These are phyloP conservation scores for Glycine soja DNA, from an alignment of 306 rosid species.

Conservation along the genomic window DNA sequence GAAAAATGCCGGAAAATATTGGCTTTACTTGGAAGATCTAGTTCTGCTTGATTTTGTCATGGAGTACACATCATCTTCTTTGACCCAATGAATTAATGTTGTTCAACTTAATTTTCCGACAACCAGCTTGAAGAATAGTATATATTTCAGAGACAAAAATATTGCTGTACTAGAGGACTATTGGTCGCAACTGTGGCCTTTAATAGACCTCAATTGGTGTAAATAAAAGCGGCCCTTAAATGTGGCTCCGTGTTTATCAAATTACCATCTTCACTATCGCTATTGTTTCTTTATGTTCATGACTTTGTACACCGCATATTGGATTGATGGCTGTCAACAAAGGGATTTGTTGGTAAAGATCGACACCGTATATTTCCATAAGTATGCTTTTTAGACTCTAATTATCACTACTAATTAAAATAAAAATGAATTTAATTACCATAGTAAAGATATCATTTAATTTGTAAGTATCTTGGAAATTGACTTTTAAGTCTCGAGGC, in stretches of 20 bases:
- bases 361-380: background rate
- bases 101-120: conserved; percentile 49
- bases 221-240: background rate
- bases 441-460: no score
- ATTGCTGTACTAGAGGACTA: background rate
- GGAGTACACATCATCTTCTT: conserved; percentile 56
- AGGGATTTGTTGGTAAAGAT: background rate
- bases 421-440: no score
- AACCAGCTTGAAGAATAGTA: conserved; percentile 7
- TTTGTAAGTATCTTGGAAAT: no score
- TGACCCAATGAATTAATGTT: conserved; percentile 17
- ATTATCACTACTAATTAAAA: no score
- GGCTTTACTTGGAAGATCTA: conserved; percentile 47
- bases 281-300: conserved; percentile 22
- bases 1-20: conserved; percentile 49
- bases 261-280: conserved; percentile 28
- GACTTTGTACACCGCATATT: conserved; percentile 18
- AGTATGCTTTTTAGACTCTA: no score
- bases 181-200: background rate
- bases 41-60: conserved; percentile 45
- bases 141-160: background rate
- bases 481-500: no score
- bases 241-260: conserved; percentile 33
- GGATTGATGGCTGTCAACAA: background rate
- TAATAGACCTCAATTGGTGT: conserved; percentile 28